Percentiles rank a stretch among this genome's conserved stretches.
Evolutionary conservation across 2,329 filamentous ascomycete species (phyloP).

Genomic region (Cladophialophora chaetospira): DNA sequence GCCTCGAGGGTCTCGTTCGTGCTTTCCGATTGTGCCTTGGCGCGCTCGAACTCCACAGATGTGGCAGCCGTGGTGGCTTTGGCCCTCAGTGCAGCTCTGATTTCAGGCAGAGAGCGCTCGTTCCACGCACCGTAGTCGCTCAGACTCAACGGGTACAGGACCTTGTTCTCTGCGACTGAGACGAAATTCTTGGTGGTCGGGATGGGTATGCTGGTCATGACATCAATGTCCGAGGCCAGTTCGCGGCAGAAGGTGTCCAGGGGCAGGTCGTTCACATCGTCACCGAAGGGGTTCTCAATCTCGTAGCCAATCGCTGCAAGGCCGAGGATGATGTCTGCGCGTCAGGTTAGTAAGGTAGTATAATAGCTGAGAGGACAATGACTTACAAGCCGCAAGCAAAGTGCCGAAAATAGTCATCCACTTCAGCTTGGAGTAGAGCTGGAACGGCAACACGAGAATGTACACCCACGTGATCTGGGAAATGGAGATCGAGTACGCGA

Average conservation of each 20-base stretch:
- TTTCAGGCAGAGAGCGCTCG: constrained; percentile 49
- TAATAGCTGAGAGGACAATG: too few relatives aligned
- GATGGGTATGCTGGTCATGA: constrained; percentile 63
- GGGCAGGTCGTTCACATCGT: constrained; percentile 79
- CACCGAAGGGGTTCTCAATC: constrained; percentile 82
- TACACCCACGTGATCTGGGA: constrained; percentile 86
- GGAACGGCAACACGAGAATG: constrained; percentile 78
- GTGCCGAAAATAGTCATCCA: constrained; percentile 81
- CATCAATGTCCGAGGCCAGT: constrained; percentile 72
- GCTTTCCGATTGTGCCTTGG: constrained; percentile 20
- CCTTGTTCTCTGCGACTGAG: constrained; percentile 51
- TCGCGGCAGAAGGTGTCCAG: constrained; percentile 76
- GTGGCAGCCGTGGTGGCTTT: constrained; percentile 36
- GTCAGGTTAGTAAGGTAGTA: too few relatives aligned
- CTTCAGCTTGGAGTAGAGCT: constrained; percentile 63
- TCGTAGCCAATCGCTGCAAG: constrained; percentile 75
- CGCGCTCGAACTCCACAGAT: constrained; percentile 24
- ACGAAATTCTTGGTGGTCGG: constrained; percentile 58
- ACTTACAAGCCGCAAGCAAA: constrained; percentile 68
- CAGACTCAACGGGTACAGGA: constrained; percentile 59
- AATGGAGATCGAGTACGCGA: constrained; percentile 82
- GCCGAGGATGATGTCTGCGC: constrained; percentile 83
- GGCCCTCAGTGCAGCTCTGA: constrained; percentile 45
- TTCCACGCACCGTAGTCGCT: constrained; percentile 54
- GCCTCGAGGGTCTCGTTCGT: constrained; percentile 8